A percentile compares a stretch with the other conserved stretches of the same genome.
phyloP scores from a whole-genome alignment of 495 filamentous ascomycete genomes.

The Annulohypoxylon bovei region DNA sequence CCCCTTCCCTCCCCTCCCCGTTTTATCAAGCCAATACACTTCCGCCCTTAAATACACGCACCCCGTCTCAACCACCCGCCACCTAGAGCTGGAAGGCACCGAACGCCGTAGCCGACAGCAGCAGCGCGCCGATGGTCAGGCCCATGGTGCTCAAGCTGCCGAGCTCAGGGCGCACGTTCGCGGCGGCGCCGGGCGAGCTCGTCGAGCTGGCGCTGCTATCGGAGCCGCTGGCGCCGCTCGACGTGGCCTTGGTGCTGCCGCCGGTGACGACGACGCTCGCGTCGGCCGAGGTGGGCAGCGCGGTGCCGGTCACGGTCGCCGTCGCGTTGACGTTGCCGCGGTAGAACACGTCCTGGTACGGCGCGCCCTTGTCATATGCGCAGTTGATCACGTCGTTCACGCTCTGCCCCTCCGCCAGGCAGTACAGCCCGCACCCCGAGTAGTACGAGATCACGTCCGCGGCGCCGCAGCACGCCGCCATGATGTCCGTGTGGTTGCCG shows the following conservation, averaged over 20 bases:
- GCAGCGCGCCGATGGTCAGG: conserved; percentile 35
- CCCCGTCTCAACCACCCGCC: neutral
- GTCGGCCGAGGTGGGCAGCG: conserved; percentile 42
- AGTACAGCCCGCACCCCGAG: conserved; percentile 61
- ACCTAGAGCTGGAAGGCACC: conserved; percentile 40
- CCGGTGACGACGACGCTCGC: conserved; percentile 39
- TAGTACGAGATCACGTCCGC: conserved; percentile 56
- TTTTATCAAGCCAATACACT: neutral
- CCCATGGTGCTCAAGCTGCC: conserved; percentile 32
- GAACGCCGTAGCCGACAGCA: conserved; percentile 42
- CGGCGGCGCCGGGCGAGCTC: conserved; percentile 22
- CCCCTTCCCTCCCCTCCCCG: neutral
- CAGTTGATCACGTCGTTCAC: conserved; percentile 51
- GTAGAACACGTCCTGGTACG: conserved; percentile 53
- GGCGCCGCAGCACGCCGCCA: conserved; percentile 57
- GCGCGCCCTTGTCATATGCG: conserved; percentile 47
- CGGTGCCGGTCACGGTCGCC: conserved; percentile 50
- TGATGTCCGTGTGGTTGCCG: conserved; percentile 53
- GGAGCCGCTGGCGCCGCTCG: neutral
- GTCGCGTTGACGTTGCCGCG: conserved; percentile 49
- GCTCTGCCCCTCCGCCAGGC: conserved; percentile 58
- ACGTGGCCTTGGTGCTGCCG: conserved; percentile 22
- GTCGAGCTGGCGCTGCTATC: conserved; percentile 1
- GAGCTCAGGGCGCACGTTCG: conserved; percentile 30
- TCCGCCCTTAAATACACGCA: no score